A percentile compares a stretch with the other conserved stretches of the same genome.
These are phyloP conservation scores for Solanum infundibuliforme DNA, from an alignment of 257 asterid species.

Conservation along the genomic window DNA sequence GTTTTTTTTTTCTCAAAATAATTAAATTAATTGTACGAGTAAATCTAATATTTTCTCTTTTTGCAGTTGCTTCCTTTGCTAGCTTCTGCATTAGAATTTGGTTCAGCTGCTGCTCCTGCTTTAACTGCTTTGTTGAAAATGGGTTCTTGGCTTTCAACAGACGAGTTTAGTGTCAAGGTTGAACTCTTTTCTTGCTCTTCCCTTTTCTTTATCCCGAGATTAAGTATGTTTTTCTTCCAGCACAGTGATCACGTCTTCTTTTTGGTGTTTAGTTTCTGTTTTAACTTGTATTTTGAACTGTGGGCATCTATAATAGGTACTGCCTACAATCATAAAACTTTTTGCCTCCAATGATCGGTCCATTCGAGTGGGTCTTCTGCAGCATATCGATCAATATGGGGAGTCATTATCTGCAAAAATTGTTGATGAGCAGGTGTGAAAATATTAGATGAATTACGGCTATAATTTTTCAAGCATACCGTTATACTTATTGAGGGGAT, in stretches of 20 bases:
- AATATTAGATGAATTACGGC: constrained; percentile 4
- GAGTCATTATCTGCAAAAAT: constrained; percentile 75
- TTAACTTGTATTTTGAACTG: neutral
- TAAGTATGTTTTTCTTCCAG: constrained; percentile 1
- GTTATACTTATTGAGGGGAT: neutral
- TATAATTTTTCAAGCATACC: constrained; percentile 3
- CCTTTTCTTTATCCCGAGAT: neutral
- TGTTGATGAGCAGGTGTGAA: constrained; percentile 88
- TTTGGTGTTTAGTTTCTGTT: neutral
- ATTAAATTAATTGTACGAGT: neutral
- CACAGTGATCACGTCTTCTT: neutral
- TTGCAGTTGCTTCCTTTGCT: constrained; percentile 87
- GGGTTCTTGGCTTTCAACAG: constrained; percentile 83
- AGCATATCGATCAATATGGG: constrained; percentile 91
- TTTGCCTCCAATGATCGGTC: constrained; percentile 90
- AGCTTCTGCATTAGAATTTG: constrained; percentile 92
- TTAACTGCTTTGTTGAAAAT: constrained; percentile 83
- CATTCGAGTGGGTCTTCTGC: constrained; percentile 79
- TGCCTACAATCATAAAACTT: constrained; percentile 81
- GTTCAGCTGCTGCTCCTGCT: constrained; percentile 99
- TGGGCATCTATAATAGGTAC: constrained; percentile 32
- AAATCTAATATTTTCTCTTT: constrained; percentile 9
- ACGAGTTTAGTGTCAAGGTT: constrained; percentile 80
- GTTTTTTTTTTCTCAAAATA: neutral
- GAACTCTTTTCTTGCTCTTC: constrained; percentile 2